Percentiles rank a stretch among this genome's conserved stretches.
These are phyloP conservation scores for Geotrichum macrosporum DNA, from an alignment of 1,139 yeast species.

Conservation along the genomic window DNA sequence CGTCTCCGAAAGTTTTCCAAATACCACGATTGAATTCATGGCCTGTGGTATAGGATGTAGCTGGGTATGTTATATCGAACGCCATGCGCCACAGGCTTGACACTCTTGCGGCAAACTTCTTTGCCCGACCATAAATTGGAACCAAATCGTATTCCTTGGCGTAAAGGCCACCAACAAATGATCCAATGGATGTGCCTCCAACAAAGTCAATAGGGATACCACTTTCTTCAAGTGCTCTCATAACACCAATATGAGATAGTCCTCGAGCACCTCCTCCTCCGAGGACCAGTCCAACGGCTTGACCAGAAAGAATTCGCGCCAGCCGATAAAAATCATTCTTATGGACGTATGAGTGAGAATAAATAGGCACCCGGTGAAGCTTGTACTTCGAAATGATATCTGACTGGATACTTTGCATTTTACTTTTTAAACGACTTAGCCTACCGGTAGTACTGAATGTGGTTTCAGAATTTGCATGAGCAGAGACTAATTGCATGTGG, in stretches of 20 bases:
- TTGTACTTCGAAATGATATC: conserved; percentile 37
- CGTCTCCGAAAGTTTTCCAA: conserved; percentile 92
- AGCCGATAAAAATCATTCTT: conserved; percentile 85
- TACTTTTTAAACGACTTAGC: conserved; percentile 30
- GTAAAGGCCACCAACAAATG: conserved; percentile 91
- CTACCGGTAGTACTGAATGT: conserved; percentile 21
- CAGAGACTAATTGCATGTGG: conserved; percentile 55
- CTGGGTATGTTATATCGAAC: conserved; percentile 84
- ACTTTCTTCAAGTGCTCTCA: conserved; percentile 86
- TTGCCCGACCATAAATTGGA: conserved; percentile 84
- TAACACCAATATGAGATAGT: conserved; percentile 83
- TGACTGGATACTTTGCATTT: conserved; percentile 37
- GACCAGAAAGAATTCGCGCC: conserved; percentile 85
- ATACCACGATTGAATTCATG: conserved; percentile 95
- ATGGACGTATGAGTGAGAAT: conserved; percentile 50
- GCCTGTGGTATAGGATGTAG: conserved; percentile 92
- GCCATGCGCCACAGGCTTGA: conserved; percentile 82
- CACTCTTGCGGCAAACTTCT: conserved; percentile 77
- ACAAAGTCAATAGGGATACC: conserved; percentile 92
- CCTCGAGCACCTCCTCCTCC: conserved; percentile 99
- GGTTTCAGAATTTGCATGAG: background rate
- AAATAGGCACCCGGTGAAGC: conserved; percentile 33
- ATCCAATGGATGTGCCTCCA: conserved; percentile 96
- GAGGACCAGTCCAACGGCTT: conserved; percentile 86
- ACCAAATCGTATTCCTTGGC: conserved; percentile 90